Base-by-base conservation (phyloP, 108 stramenopile species). In the Fistulifera pelliculosa region DNA sequence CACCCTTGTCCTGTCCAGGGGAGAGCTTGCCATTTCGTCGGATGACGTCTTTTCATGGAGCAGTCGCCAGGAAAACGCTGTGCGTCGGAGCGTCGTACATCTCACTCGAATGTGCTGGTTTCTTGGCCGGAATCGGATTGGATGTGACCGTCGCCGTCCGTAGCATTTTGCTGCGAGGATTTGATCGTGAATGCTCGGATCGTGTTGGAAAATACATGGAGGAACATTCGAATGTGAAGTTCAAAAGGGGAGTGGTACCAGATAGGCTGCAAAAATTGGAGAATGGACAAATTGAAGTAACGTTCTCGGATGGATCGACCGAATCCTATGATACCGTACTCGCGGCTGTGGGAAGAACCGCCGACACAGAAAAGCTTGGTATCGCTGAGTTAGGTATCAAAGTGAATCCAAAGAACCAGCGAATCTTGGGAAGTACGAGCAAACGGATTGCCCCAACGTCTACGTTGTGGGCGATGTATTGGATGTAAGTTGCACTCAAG, bases 391-490 rank as follows among this genome's bases (percentile, higher is more conserved):
- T 92, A 17, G 81, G 83, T 3, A 73, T 96, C 31, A 52, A 67
- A 23, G 65, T 77, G 21, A 91, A 87, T 59, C 76, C 89, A 1
- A 69, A 72, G 16, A 87, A 82, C 45, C 66, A 75, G 12, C 93
- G 94, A 69, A 90, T 99, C 49, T 16, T 64, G 6, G 68, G 80
- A 47, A 69, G 41, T 62, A 79, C 52, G 96, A 98, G 61, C 96
- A 98, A 61, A 89, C 94, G 0, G 52, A 57, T 21, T 77, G 74
- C 23, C 92, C 94, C 52, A 93, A 96, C 54, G 77, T 99, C 38
- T 99, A 96, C 59, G 97, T 93, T n/a, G 84, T 98, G 39, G 99
- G 99, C 16, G 97, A 98, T 79, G 94, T 95, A 18, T 82, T 97
- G 69, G 87, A 95, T 54, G 70, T 64, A 55, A 27, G 54, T 41